phyloP scores from a whole-genome alignment of 768 basidiomycete species.

The Leccinum subgranulosum region DNA sequence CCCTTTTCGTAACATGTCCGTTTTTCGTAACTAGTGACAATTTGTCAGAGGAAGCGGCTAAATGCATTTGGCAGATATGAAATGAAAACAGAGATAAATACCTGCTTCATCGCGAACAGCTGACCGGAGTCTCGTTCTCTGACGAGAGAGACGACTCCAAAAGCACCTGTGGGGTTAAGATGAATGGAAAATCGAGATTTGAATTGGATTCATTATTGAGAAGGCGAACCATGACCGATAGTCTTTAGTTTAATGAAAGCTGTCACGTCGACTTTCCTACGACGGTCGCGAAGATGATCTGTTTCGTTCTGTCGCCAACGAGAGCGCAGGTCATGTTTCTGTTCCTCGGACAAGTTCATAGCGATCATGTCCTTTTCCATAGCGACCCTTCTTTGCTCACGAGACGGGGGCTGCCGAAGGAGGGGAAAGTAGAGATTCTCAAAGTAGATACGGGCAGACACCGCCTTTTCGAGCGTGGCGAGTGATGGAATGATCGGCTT shows the following conservation, averaged over 20 bases:
- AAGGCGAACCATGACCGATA: constrained; percentile 79
- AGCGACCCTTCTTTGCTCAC: constrained; percentile 79
- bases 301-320: constrained; percentile 89
- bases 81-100: constrained; percentile 34
- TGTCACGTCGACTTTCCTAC: constrained; percentile 78
- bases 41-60: constrained; percentile 24
- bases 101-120: constrained; percentile 97
- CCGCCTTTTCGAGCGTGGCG: constrained; percentile 89
- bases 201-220: constrained; percentile 27
- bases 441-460: constrained; percentile 90
- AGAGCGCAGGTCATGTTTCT: constrained; percentile 68
- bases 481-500: constrained; percentile 80
- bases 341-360: constrained; percentile 65
- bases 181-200: constrained; percentile 21
- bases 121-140: constrained; percentile 75
- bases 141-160: constrained; percentile 94
- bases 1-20: constrained; percentile 92
- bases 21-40: constrained; percentile 65
- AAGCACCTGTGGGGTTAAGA: constrained; percentile 63
- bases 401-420: constrained; percentile 78
- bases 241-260: constrained; percentile 90
- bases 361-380: constrained; percentile 86
- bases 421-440: constrained; percentile 87
- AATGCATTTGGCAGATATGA: constrained; percentile 26
- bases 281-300: constrained; percentile 79